Percentiles rank a stretch among this genome's conserved stretches.
Evolutionary conservation across 345 rosid species (phyloP).

Genomic region (Citrus hindsii): DNA sequence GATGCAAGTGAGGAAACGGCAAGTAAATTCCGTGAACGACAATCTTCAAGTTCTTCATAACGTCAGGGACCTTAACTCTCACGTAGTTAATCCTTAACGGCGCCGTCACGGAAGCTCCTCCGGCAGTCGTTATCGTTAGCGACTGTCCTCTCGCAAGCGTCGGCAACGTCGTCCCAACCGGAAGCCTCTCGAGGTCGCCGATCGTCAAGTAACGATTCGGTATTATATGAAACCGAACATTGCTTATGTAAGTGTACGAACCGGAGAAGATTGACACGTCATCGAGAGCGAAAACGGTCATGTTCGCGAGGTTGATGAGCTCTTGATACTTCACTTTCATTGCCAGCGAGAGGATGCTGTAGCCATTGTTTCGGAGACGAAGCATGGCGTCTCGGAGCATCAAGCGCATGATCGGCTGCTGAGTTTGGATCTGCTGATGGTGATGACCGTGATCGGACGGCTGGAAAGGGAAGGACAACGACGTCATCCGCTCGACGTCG

Average conservation of each 20-base stretch:
- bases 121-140: slow-evolving; percentile 36
- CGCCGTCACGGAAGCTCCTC: slow-evolving; percentile 7
- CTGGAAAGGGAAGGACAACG: slow-evolving; percentile 38
- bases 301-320: slow-evolving; percentile 40
- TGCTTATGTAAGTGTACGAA: slow-evolving; percentile 39
- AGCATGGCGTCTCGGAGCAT: slow-evolving; percentile 63
- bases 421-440: not conserved
- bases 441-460: slow-evolving; percentile 8
- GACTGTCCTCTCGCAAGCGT: slow-evolving; percentile 35
- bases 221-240: slow-evolving; percentile 53
- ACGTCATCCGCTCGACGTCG: slow-evolving; percentile 46
- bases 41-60: slow-evolving; percentile 46
- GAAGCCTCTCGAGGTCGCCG: slow-evolving; percentile 41
- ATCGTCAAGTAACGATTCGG: slow-evolving; percentile 41
- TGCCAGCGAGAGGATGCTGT: slow-evolving; percentile 51
- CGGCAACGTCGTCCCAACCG: slow-evolving; percentile 34
- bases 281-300: slow-evolving; percentile 56
- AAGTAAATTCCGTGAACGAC: slow-evolving; percentile 48
- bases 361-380: slow-evolving; percentile 59
- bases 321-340: slow-evolving; percentile 51
- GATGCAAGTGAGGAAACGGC: slow-evolving; percentile 48
- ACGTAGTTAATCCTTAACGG: slow-evolving; percentile 56
- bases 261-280: slow-evolving; percentile 59
- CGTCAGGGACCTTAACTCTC: slow-evolving; percentile 46
- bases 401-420: slow-evolving; percentile 46